phyloP scores from a whole-genome alignment of 1,284 basidiomycete species.

The Trichosporon faecale region DNA sequence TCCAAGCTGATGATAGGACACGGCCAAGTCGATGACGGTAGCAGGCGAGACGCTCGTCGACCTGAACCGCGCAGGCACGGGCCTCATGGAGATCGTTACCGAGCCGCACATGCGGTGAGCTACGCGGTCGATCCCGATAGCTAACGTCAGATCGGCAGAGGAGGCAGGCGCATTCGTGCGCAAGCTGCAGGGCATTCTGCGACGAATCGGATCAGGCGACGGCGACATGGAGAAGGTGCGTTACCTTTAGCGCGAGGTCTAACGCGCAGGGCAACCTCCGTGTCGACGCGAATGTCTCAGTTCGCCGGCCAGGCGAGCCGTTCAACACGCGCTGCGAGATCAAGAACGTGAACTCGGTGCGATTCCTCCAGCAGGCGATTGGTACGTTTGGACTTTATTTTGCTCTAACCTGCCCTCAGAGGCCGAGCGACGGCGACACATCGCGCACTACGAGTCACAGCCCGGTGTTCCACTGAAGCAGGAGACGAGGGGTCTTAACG shows the following conservation, averaged over 20 bases:
- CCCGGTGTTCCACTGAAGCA: conserved; percentile 55
- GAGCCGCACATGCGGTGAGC: conserved; percentile 81
- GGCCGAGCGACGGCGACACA: conserved; percentile 45
- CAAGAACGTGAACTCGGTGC: conserved; percentile 93
- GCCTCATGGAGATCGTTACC: conserved; percentile 94
- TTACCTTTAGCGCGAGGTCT: background rate
- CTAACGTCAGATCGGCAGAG: conserved; percentile 68
- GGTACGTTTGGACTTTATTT: conserved; percentile 56
- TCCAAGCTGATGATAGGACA: conserved; percentile 63
- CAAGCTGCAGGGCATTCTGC: conserved; percentile 74
- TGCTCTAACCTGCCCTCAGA: conserved; percentile 57
- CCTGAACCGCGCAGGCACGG: conserved; percentile 83
- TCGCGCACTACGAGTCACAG: conserved; percentile 36
- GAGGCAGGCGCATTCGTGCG: conserved; percentile 88
- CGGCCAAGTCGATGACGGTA: conserved; percentile 80
- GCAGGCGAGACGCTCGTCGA: conserved; percentile 68
- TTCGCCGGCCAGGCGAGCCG: conserved; percentile 64
- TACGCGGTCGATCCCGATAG: background rate
- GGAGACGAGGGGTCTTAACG: conserved; percentile 90
- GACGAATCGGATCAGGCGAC: conserved; percentile 81
- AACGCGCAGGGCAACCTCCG: conserved; percentile 74
- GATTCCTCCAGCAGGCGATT: conserved; percentile 81
- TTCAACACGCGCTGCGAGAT: conserved; percentile 89
- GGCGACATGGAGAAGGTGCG: conserved; percentile 94
- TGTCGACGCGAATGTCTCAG: conserved; percentile 94